Base-by-base conservation (phyloP, 371 early-diverging fungal species). In the Mortierella sp. region DNA sequence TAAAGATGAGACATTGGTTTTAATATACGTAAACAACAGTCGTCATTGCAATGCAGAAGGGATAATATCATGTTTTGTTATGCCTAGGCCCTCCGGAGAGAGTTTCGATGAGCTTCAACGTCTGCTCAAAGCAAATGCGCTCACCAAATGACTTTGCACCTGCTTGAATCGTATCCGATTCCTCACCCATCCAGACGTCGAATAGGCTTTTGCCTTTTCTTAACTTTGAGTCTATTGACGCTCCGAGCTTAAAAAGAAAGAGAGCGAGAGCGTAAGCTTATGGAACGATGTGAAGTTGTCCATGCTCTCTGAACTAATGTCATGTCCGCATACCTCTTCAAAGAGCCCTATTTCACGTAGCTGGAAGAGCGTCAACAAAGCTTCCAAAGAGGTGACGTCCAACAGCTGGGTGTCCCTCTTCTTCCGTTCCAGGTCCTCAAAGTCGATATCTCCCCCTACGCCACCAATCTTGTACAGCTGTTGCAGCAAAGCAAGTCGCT, bases 121-220 rank as follows among this genome's bases (percentile, higher is more conserved):
- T 73, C 70, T 88, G 85, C 33, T 92, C 89, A 48, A 90, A 65
- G 53, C 77, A 80, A 47, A 92, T 82, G 24, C 90, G 83, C 66
- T 92, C 92, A 33, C 93, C 94, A 74, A 84, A 88, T 5, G 91
- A 83, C 33, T 85, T 76, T 5, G 90, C 86, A 1, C 87, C 65
- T 0, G 83, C 84, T 74, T 93, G 93, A 52, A 93, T 88, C 1
- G 81, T 69, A 60, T 93, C 91, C 52, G 87, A 86, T 78, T 92
- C 90, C 68, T 90, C 84, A 60, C 79, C 71, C 92, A 93, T 92
- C 94, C 94, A 93, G 32, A 90, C 86, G 36, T 93, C 88, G 73
- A 89, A 92, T 48, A 92, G 50, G 2, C 67, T 33, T 52, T 81
- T 67, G 41, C 88, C 89, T 10, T 71, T 53, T 10, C 36, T 24